Conservation (phyloP, 2,329 filamentous ascomycete genomes). For the Fusarium humuli region DNA sequence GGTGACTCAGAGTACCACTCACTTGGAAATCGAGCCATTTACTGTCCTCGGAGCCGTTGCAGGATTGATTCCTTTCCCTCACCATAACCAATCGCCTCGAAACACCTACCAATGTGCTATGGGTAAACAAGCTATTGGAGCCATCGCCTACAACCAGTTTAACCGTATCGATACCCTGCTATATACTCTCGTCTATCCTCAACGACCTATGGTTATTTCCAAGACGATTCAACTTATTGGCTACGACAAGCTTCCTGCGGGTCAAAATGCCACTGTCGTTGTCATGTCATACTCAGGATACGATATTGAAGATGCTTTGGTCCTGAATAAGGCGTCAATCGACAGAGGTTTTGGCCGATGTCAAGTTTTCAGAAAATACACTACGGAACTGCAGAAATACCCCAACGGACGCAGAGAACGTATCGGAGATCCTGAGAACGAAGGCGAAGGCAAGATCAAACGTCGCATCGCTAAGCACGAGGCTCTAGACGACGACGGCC, state of each 20-base stretch:
- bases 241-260: constrained; percentile 96
- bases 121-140: constrained; percentile 99
- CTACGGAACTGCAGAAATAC: constrained; percentile 87
- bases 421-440: constrained; percentile 67
- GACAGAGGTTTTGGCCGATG: constrained; percentile 96
- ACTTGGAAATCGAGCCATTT: constrained; percentile 98
- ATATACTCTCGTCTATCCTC: constrained; percentile 97
- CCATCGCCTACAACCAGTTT: constrained; percentile 98
- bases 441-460: constrained; percentile 71
- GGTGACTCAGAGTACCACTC: constrained; percentile 85
- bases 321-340: constrained; percentile 94
- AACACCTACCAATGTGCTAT: constrained; percentile 99
- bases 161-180: constrained; percentile 95
- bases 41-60: constrained; percentile 96
- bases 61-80: constrained; percentile 95
- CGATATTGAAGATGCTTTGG: constrained; percentile 98
- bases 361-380: constrained; percentile 97
- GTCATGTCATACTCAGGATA: constrained; percentile 99
- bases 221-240: constrained; percentile 96
- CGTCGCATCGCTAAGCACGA: constrained; percentile 75
- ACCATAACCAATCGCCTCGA: constrained; percentile 98
- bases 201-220: constrained; percentile 96
- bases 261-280: constrained; percentile 96
- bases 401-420: constrained; percentile 79
- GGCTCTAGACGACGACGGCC: constrained; percentile 84